These are phyloP conservation scores for Jimgerdemannia lactiflua DNA, from an alignment of 192 early-diverging fungal genomes.

Conservation along the genomic window DNA sequence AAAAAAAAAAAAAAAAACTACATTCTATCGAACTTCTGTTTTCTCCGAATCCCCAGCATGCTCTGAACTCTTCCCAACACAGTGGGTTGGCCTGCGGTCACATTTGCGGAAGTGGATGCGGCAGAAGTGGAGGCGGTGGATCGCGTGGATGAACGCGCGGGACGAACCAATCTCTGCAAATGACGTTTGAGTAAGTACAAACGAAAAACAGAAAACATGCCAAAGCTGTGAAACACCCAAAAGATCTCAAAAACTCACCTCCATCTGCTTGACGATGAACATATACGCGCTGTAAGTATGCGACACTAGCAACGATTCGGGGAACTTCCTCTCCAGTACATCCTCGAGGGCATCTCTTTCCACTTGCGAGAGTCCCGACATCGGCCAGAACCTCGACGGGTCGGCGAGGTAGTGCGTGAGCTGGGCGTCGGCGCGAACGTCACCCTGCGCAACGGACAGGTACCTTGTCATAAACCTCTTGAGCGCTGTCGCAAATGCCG, in stretches of 20 bases:
- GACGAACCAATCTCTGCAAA: too few species aligned
- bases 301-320: neutral
- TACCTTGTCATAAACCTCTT: constrained; percentile 18
- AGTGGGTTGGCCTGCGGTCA: too few species aligned
- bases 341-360: neutral
- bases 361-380: neutral
- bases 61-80: too few species aligned
- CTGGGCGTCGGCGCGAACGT: neutral
- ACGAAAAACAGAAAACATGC: too few species aligned
- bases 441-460: neutral
- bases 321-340: constrained; percentile 3
- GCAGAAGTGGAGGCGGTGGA: too few species aligned
- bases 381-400: neutral
- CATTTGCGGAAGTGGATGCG: too few species aligned
- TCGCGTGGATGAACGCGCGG: too few species aligned
- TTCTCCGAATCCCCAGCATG: too few species aligned
- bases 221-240: too few species aligned
- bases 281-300: constrained; percentile 6
- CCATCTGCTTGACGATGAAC: neutral
- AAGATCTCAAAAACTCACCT: constrained; percentile 3
- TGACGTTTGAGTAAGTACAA: too few species aligned
- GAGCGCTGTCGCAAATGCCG: constrained; percentile 8
- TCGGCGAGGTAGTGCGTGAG: constrained; percentile 1
- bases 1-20: too few species aligned
- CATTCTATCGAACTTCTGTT: too few species aligned